Percentiles rank a stretch among this genome's conserved stretches.
These are phyloP conservation scores for Sugiyamaella boreocaroliniensis DNA, from an alignment of 805 yeast genomes.

Conservation along the genomic window DNA sequence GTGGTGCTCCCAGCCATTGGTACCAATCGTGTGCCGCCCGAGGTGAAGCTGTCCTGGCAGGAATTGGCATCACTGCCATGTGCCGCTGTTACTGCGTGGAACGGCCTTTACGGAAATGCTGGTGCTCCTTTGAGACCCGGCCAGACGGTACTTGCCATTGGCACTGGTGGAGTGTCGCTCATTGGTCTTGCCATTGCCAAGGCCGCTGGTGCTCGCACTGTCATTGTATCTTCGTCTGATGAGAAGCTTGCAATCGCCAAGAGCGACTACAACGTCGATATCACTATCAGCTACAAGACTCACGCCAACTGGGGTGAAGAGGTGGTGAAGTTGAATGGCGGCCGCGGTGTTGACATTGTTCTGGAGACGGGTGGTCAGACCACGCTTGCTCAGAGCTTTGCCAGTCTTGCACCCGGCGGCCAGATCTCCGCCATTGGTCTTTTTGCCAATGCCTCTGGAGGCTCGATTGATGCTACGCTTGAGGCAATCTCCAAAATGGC, in stretches of 20 bases:
- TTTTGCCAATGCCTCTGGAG: constrained; percentile 5
- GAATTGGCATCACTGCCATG: constrained; percentile 8
- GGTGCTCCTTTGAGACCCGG: constrained; percentile 6
- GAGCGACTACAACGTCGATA: constrained; percentile 6
- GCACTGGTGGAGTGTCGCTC: constrained; percentile 12
- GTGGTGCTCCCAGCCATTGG: neutral
- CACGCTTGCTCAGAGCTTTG: constrained; percentile 8
- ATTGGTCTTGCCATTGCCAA: constrained; percentile 11
- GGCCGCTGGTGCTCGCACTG: constrained; percentile 11
- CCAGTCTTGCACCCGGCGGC: constrained; percentile 4
- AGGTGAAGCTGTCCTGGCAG: constrained; percentile 10
- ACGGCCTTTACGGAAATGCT: constrained; percentile 6
- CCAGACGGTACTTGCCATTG: constrained; percentile 8
- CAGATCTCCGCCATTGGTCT: constrained; percentile 5
- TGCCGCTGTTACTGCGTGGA: constrained; percentile 13
- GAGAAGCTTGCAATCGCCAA: constrained; percentile 7
- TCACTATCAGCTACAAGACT: constrained; percentile 7
- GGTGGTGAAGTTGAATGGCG: constrained; percentile 5
- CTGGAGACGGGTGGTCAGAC: constrained; percentile 12
- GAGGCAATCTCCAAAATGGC: neutral
- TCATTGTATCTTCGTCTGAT: constrained; percentile 11
- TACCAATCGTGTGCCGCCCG: constrained; percentile 5
- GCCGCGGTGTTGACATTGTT: constrained; percentile 11
- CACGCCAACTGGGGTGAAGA: constrained; percentile 9
- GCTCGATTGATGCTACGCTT: constrained; percentile 1